These are phyloP conservation scores for Camellia granthamiana DNA, from an alignment of 148 eudicot genomes.

Conservation along the genomic window DNA sequence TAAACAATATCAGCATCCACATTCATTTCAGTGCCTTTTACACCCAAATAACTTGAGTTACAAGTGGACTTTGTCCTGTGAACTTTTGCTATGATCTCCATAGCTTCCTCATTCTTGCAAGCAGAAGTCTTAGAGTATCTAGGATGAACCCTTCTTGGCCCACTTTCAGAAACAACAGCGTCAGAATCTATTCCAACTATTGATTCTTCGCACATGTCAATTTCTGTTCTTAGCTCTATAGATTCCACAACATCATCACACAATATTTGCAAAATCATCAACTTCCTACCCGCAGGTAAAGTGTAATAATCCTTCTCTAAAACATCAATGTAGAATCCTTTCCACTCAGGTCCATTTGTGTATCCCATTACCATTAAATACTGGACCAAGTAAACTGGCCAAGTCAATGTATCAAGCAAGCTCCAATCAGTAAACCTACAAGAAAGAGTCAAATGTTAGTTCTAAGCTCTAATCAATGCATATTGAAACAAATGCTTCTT, in stretches of 20 bases:
- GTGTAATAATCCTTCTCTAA: conserved; percentile 66
- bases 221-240: conserved; percentile 75
- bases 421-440: conserved; percentile 81
- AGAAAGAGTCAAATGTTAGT: conserved; percentile 9
- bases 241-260: conserved; percentile 76
- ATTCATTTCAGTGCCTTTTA: conserved; percentile 24
- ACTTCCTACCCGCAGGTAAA: conserved; percentile 60
- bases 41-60: conserved; percentile 24
- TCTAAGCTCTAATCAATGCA: not conserved
- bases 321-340: conserved; percentile 57
- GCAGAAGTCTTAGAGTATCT: conserved; percentile 51
- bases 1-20: conserved; percentile 37
- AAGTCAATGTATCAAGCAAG: conserved; percentile 84
- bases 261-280: conserved; percentile 63
- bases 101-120: conserved; percentile 38
- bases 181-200: conserved; percentile 70
- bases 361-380: conserved; percentile 70
- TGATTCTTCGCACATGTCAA: conserved; percentile 68
- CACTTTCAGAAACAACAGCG: conserved; percentile 35
- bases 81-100: conserved; percentile 24
- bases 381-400: conserved; percentile 79
- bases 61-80: conserved; percentile 15
- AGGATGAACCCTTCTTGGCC: conserved; percentile 59
- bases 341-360: conserved; percentile 61
- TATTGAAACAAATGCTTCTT: not conserved